phyloP scores from a whole-genome alignment of 192 early-diverging fungal genomes.

The Radiomyces spectabilis region DNA sequence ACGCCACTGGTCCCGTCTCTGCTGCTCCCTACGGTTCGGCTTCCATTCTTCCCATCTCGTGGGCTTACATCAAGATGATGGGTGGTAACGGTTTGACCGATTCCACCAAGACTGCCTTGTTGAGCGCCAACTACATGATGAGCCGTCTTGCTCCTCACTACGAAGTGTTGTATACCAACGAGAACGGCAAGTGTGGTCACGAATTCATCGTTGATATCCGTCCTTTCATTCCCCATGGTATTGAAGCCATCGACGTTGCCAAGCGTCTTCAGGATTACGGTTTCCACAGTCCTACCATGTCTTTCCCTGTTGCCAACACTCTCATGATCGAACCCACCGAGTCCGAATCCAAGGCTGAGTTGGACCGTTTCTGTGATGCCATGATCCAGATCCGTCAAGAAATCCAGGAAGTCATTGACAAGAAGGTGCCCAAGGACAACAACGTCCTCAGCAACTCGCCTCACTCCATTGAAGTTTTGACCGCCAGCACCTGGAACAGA shows the following conservation, averaged over 20 bases:
- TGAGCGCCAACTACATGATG: constrained; percentile 99
- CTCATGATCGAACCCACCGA: constrained; percentile 99
- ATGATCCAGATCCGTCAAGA: constrained; percentile 94
- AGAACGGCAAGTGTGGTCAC: constrained; percentile 95
- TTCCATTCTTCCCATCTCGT: constrained; percentile 93
- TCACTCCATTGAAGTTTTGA: constrained; percentile 73
- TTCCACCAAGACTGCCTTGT: constrained; percentile 84
- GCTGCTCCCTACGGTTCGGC: constrained; percentile 97
- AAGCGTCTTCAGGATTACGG: constrained; percentile 99
- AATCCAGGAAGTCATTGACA: constrained; percentile 82
- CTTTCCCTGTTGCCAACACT: constrained; percentile 97
- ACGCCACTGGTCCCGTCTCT: constrained; percentile 87
- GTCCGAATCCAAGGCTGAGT: constrained; percentile 85
- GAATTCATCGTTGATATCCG: constrained; percentile 98
- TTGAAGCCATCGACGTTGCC: constrained; percentile 96
- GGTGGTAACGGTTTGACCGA: constrained; percentile 85
- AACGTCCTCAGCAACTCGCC: constrained; percentile 89
- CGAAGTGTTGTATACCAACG: constrained; percentile 86
- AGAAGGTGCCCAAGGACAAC: constrained; percentile 73
- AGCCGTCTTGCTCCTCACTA: constrained; percentile 87
- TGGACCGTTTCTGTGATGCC: constrained; percentile 97
- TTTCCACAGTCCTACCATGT: constrained; percentile 99
- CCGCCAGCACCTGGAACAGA: constrained; percentile 78
- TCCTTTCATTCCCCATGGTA: constrained; percentile 72
- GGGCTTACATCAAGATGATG: constrained; percentile 99